Base-by-base conservation (phyloP, 805 yeast genomes). In the Candida schatavii region DNA sequence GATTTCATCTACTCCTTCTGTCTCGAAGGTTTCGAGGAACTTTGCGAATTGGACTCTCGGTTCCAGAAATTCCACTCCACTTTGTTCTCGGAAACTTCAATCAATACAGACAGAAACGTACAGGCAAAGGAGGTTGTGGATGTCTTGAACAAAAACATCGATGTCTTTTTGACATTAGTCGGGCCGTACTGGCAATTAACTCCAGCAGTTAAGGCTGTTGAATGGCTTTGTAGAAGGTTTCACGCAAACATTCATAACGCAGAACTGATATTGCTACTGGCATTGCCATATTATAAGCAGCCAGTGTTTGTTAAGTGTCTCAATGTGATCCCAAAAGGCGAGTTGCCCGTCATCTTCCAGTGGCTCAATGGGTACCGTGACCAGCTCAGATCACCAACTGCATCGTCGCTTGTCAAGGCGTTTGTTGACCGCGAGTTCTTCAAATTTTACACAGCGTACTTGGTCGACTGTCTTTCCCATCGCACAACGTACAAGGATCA, bases 141-240 rank as follows among this genome's bases (percentile, higher is more conserved):
- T n/a, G 81, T 81, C 49, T 68, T 95, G 45, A 82, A 89, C 55
- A 75, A 73, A 44, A 90, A 93, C 23, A 77, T 91, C 39, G 78
- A 79, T 45, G 82, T 82, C 10, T 91, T 87, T 56, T 66, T 93
- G 46, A 74, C 83, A 44, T 70, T 91, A 50, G 70, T 82, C 7
- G 82, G 95, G 3, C 88, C 95, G 2, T 82, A 81, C 60, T 80
- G 91, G 76, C 76, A 80, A 48, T 65, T 89, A 40, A 75, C 81
- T 18, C 87, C 95, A 19, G 76, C 97, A 2, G 55, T 88, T 38
- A 82, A 83, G 52, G 91, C 97, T 4, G 72, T 88, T 10, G 99
- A 93, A 68, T 93, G 99, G 99, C 78, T 90, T 19, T 83, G 93
- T 15, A 83, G 99, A 67, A 77, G 98, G 52, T 93, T 82, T 68